A percentile compares a stretch with the other conserved stretches of the same genome.
Conservation (phyloP, 441 rosid species). For the Pelargonium australe region DNA sequence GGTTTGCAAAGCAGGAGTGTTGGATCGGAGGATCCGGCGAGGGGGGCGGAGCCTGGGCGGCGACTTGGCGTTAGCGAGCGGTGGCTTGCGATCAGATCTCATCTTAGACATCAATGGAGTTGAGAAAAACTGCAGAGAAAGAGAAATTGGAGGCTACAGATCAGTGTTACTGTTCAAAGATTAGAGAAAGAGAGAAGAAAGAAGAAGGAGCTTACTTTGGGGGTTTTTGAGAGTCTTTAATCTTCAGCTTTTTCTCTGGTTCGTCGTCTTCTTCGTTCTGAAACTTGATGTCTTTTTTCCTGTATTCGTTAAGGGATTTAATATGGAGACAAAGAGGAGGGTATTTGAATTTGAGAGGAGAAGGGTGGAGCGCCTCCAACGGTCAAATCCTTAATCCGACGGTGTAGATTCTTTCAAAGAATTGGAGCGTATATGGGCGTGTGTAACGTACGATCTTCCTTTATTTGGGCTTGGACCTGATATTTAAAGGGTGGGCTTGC, state of each 20-base stretch:
- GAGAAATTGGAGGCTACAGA: neutral
- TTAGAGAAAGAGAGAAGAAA: no score
- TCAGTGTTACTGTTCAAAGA: no score
- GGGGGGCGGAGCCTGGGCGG: conserved; percentile 11
- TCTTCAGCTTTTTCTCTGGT: no score
- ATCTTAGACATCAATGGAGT: conserved; percentile 20
- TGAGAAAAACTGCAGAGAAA: neutral
- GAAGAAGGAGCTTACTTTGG: no score
- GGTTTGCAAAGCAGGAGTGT: conserved; percentile 14
- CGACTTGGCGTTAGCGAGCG: conserved; percentile 21
- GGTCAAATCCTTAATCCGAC: conserved; percentile 20
- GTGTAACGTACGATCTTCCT: no score
- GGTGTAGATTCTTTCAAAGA: neutral
- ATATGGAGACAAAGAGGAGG: neutral
- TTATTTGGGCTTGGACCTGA: no score
- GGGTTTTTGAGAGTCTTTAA: no score
- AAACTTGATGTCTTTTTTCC: neutral
- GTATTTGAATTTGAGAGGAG: neutral
- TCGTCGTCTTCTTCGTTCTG: no score
- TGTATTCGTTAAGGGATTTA: neutral
- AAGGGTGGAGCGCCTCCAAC: conserved; percentile 16
- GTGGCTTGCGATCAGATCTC: conserved; percentile 20
- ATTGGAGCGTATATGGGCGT: no score
- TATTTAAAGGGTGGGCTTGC: no score
- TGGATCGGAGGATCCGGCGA: conserved; percentile 10